Conservation (phyloP, 2,329 filamentous ascomycete species). For the Tolypocladium nubicola region DNA sequence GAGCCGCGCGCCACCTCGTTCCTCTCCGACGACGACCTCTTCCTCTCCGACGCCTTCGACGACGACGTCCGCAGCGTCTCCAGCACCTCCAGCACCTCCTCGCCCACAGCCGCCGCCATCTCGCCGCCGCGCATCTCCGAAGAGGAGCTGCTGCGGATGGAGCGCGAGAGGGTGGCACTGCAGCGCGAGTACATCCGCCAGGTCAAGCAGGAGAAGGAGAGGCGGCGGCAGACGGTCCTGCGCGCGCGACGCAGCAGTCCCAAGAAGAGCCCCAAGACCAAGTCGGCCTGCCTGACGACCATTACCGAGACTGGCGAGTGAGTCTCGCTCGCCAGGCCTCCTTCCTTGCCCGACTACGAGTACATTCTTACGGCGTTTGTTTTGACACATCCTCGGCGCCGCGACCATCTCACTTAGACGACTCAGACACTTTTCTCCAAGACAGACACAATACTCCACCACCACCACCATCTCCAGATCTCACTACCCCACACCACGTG, state of each 20-base stretch:
- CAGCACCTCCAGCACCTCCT: conserved; percentile 31
- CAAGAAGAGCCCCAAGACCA: conserved; percentile 41
- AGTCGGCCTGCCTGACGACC: conserved; percentile 39
- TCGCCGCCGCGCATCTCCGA: conserved; percentile 29
- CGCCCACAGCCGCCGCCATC: conserved; percentile 15
- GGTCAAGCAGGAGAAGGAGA: conserved; percentile 44
- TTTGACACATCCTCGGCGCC: neutral
- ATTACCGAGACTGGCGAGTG: conserved; percentile 35
- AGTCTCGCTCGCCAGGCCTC: neutral
- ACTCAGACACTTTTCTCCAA: neutral
- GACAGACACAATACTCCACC: neutral
- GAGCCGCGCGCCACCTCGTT: conserved; percentile 41
- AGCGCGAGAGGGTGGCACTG: conserved; percentile 38
- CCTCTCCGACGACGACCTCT: conserved; percentile 55
- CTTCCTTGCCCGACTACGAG: neutral
- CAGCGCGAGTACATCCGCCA: conserved; percentile 43
- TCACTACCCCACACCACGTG: neutral
- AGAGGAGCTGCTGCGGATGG: conserved; percentile 37
- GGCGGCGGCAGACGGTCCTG: conserved; percentile 29
- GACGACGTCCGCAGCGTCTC: conserved; percentile 38
- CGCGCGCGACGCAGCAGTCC: conserved; percentile 23
- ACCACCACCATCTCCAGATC: neutral
- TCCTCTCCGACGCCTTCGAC: conserved; percentile 39
- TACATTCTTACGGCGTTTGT: neutral
- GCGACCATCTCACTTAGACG: neutral